Evolutionary conservation across 2,329 filamentous ascomycete genomes (phyloP).

Genomic region (Cytospora schulzeri): DNA sequence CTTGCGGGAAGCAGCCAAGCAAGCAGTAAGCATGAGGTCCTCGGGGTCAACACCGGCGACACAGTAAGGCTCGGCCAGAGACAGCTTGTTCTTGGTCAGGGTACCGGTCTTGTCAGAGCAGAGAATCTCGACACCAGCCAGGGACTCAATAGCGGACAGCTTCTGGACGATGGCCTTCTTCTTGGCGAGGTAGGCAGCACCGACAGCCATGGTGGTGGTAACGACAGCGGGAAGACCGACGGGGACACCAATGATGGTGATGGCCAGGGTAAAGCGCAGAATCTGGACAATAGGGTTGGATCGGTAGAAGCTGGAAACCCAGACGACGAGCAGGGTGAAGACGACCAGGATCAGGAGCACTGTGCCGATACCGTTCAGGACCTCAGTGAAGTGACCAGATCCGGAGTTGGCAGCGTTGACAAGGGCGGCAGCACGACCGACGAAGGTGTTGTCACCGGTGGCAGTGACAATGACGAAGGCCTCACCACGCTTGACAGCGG

Average conservation of each 20-base stretch:
- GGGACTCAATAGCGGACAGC: constrained; percentile 86
- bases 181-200: constrained; percentile 87
- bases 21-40: constrained; percentile 90
- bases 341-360: constrained; percentile 80
- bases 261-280: constrained; percentile 81
- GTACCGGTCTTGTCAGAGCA: constrained; percentile 96
- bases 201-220: constrained; percentile 93
- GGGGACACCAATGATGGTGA: constrained; percentile 89
- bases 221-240: constrained; percentile 93
- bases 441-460: constrained; percentile 88
- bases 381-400: constrained; percentile 86
- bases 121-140: constrained; percentile 90
- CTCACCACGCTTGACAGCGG: constrained; percentile 87
- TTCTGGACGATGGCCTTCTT: constrained; percentile 94
- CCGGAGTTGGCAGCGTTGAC: constrained; percentile 75
- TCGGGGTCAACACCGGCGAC: constrained; percentile 80
- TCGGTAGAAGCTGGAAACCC: constrained; percentile 86
- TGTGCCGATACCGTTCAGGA: constrained; percentile 84
- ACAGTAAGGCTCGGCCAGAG: constrained; percentile 80
- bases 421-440: constrained; percentile 84
- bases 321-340: constrained; percentile 78
- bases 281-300: constrained; percentile 79
- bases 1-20: constrained; percentile 86
- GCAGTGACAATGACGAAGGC: constrained; percentile 80
- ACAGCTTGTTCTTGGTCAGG: constrained; percentile 92